Evolutionary conservation across 352 stramenopile species (phyloP).

Genomic region (Nothophytophthora sp.): DNA sequence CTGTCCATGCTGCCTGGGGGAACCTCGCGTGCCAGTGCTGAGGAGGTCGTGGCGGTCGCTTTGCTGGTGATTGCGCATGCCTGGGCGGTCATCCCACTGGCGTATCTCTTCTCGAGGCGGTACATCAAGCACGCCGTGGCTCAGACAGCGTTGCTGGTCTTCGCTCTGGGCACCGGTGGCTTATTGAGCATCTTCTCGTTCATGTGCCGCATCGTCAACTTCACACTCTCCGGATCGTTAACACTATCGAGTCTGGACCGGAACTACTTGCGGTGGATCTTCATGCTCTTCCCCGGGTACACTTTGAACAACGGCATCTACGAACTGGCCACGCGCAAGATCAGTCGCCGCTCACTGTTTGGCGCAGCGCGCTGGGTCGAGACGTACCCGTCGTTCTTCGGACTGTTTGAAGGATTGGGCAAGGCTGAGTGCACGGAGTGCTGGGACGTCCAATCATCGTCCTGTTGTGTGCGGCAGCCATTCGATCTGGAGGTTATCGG

Average conservation of each 20-base stretch:
- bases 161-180: slow-evolving; percentile 54
- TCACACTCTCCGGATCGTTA: slow-evolving; percentile 34
- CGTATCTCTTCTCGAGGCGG: slow-evolving; percentile 63
- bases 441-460: slow-evolving; percentile 38
- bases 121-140: slow-evolving; percentile 62
- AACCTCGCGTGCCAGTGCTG: slow-evolving; percentile 23
- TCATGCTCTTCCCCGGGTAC: slow-evolving; percentile 72
- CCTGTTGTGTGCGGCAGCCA: slow-evolving; percentile 51
- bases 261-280: slow-evolving; percentile 75
- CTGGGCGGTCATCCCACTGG: slow-evolving; percentile 53
- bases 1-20: too few species aligned
- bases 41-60: slow-evolving; percentile 44
- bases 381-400: slow-evolving; percentile 54
- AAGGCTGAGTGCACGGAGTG: slow-evolving; percentile 42
- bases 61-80: slow-evolving; percentile 45
- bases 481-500: slow-evolving; percentile 64
- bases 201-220: slow-evolving; percentile 69
- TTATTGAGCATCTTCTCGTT: slow-evolving; percentile 82
- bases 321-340: slow-evolving; percentile 70
- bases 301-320: slow-evolving; percentile 71
- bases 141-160: slow-evolving; percentile 70
- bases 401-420: slow-evolving; percentile 47
- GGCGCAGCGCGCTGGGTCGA: slow-evolving; percentile 22
- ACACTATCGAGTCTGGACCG: slow-evolving; percentile 61
- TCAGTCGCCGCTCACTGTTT: slow-evolving; percentile 53